phyloP scores from a whole-genome alignment of 2,329 filamentous ascomycete species.

The Diaporthe caulivora region DNA sequence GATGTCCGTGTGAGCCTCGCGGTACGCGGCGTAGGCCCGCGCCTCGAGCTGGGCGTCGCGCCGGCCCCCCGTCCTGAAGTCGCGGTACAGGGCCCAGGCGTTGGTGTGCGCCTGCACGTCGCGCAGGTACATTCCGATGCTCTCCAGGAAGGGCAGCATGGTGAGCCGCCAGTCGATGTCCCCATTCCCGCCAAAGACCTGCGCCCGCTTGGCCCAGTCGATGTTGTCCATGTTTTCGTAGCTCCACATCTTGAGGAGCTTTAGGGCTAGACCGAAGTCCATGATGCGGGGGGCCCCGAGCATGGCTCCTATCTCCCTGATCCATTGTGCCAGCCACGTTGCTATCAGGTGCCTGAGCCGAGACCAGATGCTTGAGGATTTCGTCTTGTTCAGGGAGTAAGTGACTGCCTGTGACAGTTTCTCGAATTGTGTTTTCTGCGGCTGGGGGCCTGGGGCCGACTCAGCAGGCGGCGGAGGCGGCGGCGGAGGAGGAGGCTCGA shows the following conservation, averaged over 20 bases:
- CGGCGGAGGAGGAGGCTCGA: neutral
- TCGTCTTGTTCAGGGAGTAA: neutral
- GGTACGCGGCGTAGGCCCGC: neutral
- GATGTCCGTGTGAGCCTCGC: neutral
- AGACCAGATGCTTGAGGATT: neutral
- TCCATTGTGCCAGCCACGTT: neutral
- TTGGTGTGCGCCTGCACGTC: neutral
- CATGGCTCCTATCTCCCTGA: neutral
- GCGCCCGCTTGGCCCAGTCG: neutral
- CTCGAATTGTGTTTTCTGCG: neutral
- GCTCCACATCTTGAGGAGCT: neutral
- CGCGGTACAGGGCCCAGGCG: neutral
- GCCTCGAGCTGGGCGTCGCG: neutral
- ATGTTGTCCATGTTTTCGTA: neutral
- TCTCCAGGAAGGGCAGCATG: neutral
- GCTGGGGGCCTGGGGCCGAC: neutral
- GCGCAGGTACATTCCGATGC: constrained; percentile 3
- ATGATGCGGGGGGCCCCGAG: neutral
- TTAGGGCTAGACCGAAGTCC: neutral
- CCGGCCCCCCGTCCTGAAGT: neutral
- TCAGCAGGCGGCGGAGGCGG: neutral
- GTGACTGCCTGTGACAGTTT: neutral
- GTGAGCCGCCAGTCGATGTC: neutral
- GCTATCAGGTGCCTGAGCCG: neutral
- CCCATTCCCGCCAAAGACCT: constrained; percentile 2